Conservation (phyloP, 768 basidiomycete species). For the Russula brevipes region DNA sequence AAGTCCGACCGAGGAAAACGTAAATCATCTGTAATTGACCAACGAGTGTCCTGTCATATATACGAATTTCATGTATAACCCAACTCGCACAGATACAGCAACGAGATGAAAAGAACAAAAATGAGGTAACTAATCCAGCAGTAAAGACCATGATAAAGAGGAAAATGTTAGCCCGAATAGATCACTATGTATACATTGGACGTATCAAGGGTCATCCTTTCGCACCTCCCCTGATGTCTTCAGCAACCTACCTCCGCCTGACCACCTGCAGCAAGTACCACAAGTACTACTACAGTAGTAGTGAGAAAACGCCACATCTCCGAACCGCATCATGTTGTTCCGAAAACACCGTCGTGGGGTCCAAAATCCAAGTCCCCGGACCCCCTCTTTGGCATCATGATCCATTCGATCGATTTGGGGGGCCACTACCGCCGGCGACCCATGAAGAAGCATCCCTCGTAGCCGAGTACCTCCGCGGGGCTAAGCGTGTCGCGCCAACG, state of each 20-base stretch:
- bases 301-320: constrained; percentile 11
- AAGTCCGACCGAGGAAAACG: background rate
- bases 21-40: background rate
- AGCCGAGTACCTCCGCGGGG: constrained; percentile 55
- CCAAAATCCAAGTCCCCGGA: constrained; percentile 9
- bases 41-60: background rate
- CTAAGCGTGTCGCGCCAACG: constrained; percentile 85
- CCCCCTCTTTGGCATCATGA: background rate
- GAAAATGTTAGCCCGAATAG: too few species aligned
- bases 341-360: background rate
- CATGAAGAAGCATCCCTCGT: constrained; percentile 85
- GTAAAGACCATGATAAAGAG: too few species aligned
- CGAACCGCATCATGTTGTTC: background rate
- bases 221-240: background rate
- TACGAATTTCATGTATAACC: too few species aligned
- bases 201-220: background rate
- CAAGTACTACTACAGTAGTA: background rate
- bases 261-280: background rate
- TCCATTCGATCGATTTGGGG: constrained; percentile 6
- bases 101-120: too few species aligned
- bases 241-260: background rate
- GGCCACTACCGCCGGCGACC: constrained; percentile 48
- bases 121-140: too few species aligned
- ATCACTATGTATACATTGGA: too few species aligned
- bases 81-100: too few species aligned